These are phyloP conservation scores for Bertia moriformis DNA, from an alignment of 2,329 filamentous ascomycete genomes.

Conservation along the genomic window DNA sequence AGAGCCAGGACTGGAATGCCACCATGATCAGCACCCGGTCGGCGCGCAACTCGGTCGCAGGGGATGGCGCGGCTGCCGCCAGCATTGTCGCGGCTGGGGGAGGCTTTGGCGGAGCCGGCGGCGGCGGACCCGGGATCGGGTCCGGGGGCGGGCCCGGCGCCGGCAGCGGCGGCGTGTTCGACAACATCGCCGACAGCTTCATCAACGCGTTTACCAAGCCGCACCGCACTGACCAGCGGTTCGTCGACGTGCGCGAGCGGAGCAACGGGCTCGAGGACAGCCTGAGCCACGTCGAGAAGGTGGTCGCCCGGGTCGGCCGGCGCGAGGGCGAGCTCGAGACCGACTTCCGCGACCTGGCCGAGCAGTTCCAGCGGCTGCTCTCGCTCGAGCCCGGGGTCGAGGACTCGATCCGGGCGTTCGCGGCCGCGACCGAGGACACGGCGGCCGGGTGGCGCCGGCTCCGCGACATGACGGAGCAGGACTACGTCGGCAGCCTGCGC, in stretches of 20 bases:
- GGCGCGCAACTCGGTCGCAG: constrained; percentile 41
- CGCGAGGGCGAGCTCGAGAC: constrained; percentile 75
- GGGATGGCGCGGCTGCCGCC: no score
- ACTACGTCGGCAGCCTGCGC: constrained; percentile 79
- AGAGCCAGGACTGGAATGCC: constrained; percentile 89
- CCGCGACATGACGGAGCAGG: constrained; percentile 83
- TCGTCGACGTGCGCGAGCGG: constrained; percentile 84
- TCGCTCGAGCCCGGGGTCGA: constrained; percentile 79
- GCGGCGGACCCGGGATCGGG: constrained; percentile 20
- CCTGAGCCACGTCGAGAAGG: constrained; percentile 82
- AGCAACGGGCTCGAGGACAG: constrained; percentile 91
- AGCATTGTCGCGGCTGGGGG: no score
- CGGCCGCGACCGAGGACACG: constrained; percentile 71
- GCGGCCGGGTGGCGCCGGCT: constrained; percentile 64
- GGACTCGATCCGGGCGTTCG: constrained; percentile 68
- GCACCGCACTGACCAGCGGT: constrained; percentile 85
- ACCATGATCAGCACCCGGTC: constrained; percentile 77
- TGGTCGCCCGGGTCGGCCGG: constrained; percentile 74
- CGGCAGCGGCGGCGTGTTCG: constrained; percentile 61
- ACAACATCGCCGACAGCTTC: constrained; percentile 88
- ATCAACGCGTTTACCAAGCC: constrained; percentile 96
- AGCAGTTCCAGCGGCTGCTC: constrained; percentile 88
- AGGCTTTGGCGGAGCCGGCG: no score
- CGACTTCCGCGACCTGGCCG: constrained; percentile 78
- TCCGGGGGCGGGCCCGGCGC: constrained; percentile 24